Base-by-base conservation (phyloP, 768 basidiomycete species). In the Strobilomyces confusus region DNA sequence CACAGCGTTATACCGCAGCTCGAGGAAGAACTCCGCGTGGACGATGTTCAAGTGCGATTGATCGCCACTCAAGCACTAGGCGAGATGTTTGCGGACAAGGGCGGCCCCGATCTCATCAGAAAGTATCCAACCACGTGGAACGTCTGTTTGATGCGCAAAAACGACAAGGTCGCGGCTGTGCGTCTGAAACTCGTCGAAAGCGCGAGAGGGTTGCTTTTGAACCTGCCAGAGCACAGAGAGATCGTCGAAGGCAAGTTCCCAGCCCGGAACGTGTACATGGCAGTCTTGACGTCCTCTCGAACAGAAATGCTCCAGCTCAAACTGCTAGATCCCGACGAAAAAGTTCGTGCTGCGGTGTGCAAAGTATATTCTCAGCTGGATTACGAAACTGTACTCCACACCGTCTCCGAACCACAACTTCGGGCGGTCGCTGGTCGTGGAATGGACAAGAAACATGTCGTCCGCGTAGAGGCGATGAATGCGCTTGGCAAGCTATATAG, bases 1-100 rank as follows among this genome's bases (percentile, higher is more conserved):
- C 84, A 90, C 63, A 92, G 89, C 67, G 93, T 98, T 44, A 86
- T 98, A 23, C 95, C 95, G 0, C 89, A 93, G 52, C 81, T 98
- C 17, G 94, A 95, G 66, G 89, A 94, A 58, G 92, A 97, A 63
- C 76, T 98, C 5, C 82, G 83, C 22, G 84, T 87, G 4, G 89
- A 92, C 58, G 81, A 89, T 34, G 63, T 83, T 2, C 76, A 79
- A 29, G 74, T 94, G 4, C 80, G 97, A 33, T 62, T 82, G 15
- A 81, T 97, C 58, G 90, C 87, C n/a, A 93, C 93, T 0, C 82
- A 89, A 59, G 86, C 84, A 0, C 78, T 98, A 1, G 97, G 94
- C 0, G 84, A 87, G 56, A 95, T 99, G 89, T 95, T 90, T 63
- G 84, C 83, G 0, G 88, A 89, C 52, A 85, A 83, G 68, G 79